Evolutionary conservation across 2,329 filamentous ascomycete genomes (phyloP).

Genomic region (Emydomyces testavorans): DNA sequence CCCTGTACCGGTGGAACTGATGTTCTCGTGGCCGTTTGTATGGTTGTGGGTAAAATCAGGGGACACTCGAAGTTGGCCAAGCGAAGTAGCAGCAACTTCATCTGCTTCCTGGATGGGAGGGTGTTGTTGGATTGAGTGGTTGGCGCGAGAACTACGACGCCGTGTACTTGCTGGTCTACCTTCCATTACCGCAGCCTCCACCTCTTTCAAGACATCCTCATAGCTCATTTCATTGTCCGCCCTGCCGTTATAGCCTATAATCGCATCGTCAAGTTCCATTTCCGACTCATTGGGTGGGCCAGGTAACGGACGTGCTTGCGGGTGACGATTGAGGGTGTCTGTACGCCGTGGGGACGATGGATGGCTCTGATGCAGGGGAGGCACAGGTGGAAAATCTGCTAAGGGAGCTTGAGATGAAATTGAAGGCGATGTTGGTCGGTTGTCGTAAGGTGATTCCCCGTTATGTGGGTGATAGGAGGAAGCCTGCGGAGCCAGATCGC

Average conservation of each 20-base stretch:
- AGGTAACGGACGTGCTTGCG: constrained; percentile 48
- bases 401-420: constrained; percentile 5
- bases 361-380: constrained; percentile 42
- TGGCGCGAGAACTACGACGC: constrained; percentile 22
- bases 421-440: constrained; percentile 5
- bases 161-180: constrained; percentile 20
- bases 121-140: constrained; percentile 19
- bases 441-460: background rate
- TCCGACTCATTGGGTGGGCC: constrained; percentile 43
- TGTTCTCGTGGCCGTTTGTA: constrained; percentile 39
- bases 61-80: constrained; percentile 23
- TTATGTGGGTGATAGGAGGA: background rate
- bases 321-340: constrained; percentile 45
- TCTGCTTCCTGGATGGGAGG: constrained; percentile 16
- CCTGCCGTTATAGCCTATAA: constrained; percentile 19
- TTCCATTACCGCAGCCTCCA: constrained; percentile 43
- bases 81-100: constrained; percentile 17
- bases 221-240: constrained; percentile 36
- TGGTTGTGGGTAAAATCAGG: constrained; percentile 37
- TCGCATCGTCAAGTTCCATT: constrained; percentile 19
- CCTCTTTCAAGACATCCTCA: constrained; percentile 48
- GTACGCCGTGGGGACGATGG: constrained; percentile 41
- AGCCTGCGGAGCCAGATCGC: background rate
- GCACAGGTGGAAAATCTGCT: constrained; percentile 34
- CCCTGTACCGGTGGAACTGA: constrained; percentile 35